Conservation (phyloP, 257 asterid species). For the Catharanthus roseus region DNA sequence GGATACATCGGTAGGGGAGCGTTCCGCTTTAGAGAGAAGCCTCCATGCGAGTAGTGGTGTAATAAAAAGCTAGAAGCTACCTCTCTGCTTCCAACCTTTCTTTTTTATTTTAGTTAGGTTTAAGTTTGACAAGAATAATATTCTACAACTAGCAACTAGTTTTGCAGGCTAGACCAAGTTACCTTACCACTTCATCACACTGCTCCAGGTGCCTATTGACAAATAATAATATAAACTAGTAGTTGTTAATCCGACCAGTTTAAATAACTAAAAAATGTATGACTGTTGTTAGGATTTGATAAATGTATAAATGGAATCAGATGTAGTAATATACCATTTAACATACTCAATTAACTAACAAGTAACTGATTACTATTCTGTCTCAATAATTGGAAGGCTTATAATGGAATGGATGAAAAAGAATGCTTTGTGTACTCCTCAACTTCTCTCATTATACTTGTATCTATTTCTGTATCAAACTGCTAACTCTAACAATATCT, state of each 20-base stretch:
- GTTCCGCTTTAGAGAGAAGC: too few species aligned
- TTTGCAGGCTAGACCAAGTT: background rate
- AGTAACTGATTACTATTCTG: background rate
- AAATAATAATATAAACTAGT: background rate
- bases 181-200: background rate
- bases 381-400: background rate
- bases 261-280: background rate
- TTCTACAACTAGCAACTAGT: background rate
- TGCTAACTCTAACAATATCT: background rate
- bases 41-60: too few species aligned
- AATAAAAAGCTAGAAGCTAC: too few species aligned
- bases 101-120: too few species aligned
- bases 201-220: background rate
- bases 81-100: too few species aligned
- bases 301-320: background rate
- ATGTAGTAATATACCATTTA: background rate
- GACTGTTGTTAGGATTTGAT: background rate
- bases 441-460: background rate
- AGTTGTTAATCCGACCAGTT: background rate
- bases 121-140: too few species aligned
- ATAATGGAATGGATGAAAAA: background rate
- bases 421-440: background rate
- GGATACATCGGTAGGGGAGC: too few species aligned
- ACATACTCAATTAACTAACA: background rate
- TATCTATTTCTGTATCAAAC: background rate